Evolutionary conservation across 108 stramenopile species (phyloP).

Genomic region (Craspedostauros australis): DNA sequence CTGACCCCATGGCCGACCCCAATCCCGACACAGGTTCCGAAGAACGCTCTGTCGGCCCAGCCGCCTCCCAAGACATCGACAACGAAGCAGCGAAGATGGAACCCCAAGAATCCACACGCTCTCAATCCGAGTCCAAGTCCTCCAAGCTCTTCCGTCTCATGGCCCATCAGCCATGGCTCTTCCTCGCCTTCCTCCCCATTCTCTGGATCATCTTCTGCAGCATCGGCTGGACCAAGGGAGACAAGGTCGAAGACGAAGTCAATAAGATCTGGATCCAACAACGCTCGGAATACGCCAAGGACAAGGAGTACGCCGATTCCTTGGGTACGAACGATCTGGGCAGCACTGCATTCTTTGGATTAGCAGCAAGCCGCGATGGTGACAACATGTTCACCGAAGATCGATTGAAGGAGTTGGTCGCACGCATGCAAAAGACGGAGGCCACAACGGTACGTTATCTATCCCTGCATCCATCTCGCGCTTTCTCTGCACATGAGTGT

Average conservation of each 20-base stretch:
- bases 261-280: constrained; percentile 27
- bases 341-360: constrained; percentile 9
- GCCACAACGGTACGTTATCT: constrained; percentile 23
- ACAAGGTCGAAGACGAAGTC: constrained; percentile 30
- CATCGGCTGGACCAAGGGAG: constrained; percentile 18
- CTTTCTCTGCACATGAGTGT: neutral
- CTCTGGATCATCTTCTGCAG: constrained; percentile 17
- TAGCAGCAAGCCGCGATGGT: constrained; percentile 28
- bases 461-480: too few relatives aligned
- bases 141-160: constrained; percentile 17
- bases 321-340: constrained; percentile 4
- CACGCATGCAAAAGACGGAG: constrained; percentile 28
- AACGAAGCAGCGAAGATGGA: too few relatives aligned
- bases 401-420: constrained; percentile 22
- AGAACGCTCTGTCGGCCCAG: too few relatives aligned
- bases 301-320: constrained; percentile 20
- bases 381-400: constrained; percentile 22
- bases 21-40: too few relatives aligned
- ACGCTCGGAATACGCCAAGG: constrained; percentile 13
- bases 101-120: too few relatives aligned
- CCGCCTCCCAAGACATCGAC: too few relatives aligned
- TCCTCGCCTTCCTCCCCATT: constrained; percentile 21
- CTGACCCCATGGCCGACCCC: too few relatives aligned
- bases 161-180: constrained; percentile 6
- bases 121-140: too few relatives aligned